phyloP scores from a whole-genome alignment of 2,329 filamentous ascomycete genomes.

The Bisporella sp. region DNA sequence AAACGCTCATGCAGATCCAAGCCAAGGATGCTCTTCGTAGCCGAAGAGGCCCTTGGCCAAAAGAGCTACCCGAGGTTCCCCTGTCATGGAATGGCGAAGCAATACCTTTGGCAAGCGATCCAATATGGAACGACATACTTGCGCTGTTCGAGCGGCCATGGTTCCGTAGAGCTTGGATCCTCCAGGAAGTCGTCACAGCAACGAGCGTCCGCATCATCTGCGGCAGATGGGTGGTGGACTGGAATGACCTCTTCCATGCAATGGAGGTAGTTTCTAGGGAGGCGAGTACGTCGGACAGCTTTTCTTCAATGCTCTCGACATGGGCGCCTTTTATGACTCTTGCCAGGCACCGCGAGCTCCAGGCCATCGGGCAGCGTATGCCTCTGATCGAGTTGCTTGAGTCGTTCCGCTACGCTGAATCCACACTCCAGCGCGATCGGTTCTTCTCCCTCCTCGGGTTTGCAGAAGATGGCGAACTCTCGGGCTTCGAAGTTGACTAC shows the following conservation, averaged over 20 bases:
- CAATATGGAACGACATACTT: too few relatives aligned
- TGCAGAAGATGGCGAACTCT: not conserved
- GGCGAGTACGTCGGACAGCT: not conserved
- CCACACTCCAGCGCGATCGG: conserved; percentile 1
- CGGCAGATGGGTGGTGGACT: conserved; percentile 1
- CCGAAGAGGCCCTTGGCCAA: too few relatives aligned
- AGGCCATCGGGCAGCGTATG: too few relatives aligned
- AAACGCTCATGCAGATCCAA: too few relatives aligned
- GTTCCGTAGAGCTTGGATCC: conserved; percentile 6
- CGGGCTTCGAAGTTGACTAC: conserved; percentile 4
- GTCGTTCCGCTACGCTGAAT: conserved; percentile 1
- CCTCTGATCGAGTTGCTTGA: conserved; percentile 1
- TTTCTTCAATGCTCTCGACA: too few relatives aligned
- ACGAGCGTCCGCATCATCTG: conserved; percentile 1
- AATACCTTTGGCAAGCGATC: too few relatives aligned
- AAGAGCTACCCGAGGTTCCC: too few relatives aligned
- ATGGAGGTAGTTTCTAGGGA: not conserved
- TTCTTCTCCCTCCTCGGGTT: conserved; percentile 5
- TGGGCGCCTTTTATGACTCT: too few relatives aligned
- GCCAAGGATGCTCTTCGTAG: too few relatives aligned
- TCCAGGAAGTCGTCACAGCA: conserved; percentile 8
- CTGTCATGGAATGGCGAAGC: too few relatives aligned
- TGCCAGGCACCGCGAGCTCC: too few relatives aligned
- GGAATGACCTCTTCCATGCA: conserved; percentile 1
- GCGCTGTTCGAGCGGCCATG: not conserved